A percentile compares a stretch with the other conserved stretches of the same genome.
These are phyloP conservation scores for Paecilomyces sp. DNA, from an alignment of 2,329 filamentous ascomycete species.

Conservation along the genomic window DNA sequence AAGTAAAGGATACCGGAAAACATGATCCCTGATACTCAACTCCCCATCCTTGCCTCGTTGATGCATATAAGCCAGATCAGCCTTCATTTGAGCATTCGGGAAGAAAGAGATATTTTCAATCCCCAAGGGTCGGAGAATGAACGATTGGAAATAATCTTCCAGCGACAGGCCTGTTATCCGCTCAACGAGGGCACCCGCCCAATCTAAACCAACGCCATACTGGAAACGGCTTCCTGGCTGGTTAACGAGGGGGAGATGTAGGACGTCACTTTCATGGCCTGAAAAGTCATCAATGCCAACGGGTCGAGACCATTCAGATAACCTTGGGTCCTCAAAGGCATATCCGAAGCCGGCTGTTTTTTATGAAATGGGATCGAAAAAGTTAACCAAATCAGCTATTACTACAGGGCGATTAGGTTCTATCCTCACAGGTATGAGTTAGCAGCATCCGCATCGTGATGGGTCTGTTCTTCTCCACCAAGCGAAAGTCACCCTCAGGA, in stretches of 20 bases:
- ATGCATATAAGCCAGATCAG: slow-evolving; percentile 53
- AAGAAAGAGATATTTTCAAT: slow-evolving; percentile 51
- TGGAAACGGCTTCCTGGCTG: slow-evolving; percentile 59
- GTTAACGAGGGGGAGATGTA: slow-evolving; percentile 49
- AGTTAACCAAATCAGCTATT: not conserved
- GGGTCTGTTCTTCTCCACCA: slow-evolving; percentile 31
- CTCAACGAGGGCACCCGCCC: slow-evolving; percentile 46
- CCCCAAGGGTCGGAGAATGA: slow-evolving; percentile 44
- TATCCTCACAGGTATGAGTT: slow-evolving; percentile 42
- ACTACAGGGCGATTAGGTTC: not conserved
- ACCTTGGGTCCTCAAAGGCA: slow-evolving; percentile 39
- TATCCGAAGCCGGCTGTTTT: slow-evolving; percentile 35
- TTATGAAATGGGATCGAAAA: not conserved
- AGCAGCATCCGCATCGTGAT: slow-evolving; percentile 48
- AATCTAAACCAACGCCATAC: slow-evolving; percentile 52
- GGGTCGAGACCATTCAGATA: slow-evolving; percentile 35
- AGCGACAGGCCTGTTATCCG: slow-evolving; percentile 37
- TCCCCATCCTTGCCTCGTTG: slow-evolving; percentile 42
- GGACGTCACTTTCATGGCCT: slow-evolving; percentile 45
- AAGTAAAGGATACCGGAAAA: slow-evolving; percentile 6
- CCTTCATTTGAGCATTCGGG: slow-evolving; percentile 47
- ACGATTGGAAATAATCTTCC: slow-evolving; percentile 43
- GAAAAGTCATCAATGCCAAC: slow-evolving; percentile 53
- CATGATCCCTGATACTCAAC: slow-evolving; percentile 1
- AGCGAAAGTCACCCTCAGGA: slow-evolving; percentile 13